phyloP scores from a whole-genome alignment of 2,329 filamentous ascomycete species.

The Colletotrichum phormii region DNA sequence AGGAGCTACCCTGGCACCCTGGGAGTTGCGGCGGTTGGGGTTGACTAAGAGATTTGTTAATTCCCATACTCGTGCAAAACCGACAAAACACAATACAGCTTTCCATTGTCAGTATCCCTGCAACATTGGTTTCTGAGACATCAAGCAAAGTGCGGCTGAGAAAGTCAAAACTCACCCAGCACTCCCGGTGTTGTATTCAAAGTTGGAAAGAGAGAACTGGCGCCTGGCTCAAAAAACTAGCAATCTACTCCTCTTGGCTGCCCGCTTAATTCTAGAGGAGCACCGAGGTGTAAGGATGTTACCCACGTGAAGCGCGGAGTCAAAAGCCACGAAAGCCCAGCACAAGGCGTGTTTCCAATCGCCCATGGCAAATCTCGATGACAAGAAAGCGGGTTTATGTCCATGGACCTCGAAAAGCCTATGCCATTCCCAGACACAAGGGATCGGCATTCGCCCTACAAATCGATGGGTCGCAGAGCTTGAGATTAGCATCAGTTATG shows the following conservation, averaged over 20 bases:
- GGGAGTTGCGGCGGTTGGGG: neutral
- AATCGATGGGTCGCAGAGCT: slow-evolving; percentile 2
- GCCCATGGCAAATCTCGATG: slow-evolving; percentile 1
- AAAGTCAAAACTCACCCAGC: neutral
- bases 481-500: slow-evolving; percentile 12
- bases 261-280: too few species aligned
- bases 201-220: neutral
- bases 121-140: neutral
- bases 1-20: neutral
- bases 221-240: too few species aligned
- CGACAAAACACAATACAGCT: neutral
- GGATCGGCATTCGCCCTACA: neutral
- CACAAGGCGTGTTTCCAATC: neutral
- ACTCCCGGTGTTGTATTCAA: neutral
- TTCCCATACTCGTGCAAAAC: neutral
- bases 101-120: neutral
- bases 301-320: neutral
- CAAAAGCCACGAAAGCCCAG: neutral
- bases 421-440: neutral
- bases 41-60: neutral
- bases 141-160: neutral
- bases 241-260: too few species aligned
- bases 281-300: neutral
- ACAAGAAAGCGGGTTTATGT: neutral
- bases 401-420: neutral